Percentiles rank a stretch among this genome's conserved stretches.
These are phyloP conservation scores for Colletotrichum sp. DNA, from an alignment of 2,329 filamentous ascomycete genomes.

Conservation along the genomic window DNA sequence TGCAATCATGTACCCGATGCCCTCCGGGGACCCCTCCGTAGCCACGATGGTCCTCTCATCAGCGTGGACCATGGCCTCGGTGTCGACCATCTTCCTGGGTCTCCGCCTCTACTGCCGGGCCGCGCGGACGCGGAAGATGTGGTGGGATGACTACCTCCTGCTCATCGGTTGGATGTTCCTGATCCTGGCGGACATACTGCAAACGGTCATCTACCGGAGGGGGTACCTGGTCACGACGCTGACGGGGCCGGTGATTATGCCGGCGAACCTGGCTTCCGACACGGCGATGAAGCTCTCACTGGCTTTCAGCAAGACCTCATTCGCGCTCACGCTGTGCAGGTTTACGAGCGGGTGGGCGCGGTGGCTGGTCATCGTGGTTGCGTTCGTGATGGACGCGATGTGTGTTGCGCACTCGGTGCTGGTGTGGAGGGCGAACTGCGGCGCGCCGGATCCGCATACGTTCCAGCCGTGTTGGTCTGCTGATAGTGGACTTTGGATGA, in stretches of 20 bases:
- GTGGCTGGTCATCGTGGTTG: slow-evolving; percentile 32
- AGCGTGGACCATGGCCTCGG: slow-evolving; percentile 11
- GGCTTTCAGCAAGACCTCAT: slow-evolving; percentile 38
- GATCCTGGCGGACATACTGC: slow-evolving; percentile 20
- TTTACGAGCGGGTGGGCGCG: slow-evolving; percentile 48
- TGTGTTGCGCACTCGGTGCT: not conserved
- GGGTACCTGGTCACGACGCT: not conserved
- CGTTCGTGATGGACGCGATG: not conserved
- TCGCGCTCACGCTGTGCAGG: slow-evolving; percentile 37
- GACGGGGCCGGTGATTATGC: slow-evolving; percentile 54
- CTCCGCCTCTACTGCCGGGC: slow-evolving; percentile 38
- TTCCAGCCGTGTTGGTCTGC: not conserved
- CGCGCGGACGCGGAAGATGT: slow-evolving; percentile 34
- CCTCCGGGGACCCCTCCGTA: not conserved
- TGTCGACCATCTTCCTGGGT: slow-evolving; percentile 26
- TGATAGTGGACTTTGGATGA: not conserved
- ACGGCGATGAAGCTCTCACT: slow-evolving; percentile 36
- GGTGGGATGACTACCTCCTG: slow-evolving; percentile 42
- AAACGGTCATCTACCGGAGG: not conserved
- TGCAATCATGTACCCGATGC: not conserved
- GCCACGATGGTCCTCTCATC: not conserved
- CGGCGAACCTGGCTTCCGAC: slow-evolving; percentile 47
- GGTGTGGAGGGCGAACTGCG: not conserved
- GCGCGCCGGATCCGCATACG: not conserved
- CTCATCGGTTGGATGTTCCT: slow-evolving; percentile 34